Evolutionary conservation across 2,329 filamentous ascomycete genomes (phyloP), one percentile per base, ranked within the genome.

Genomic region (Kalmusia sp.): DNA sequence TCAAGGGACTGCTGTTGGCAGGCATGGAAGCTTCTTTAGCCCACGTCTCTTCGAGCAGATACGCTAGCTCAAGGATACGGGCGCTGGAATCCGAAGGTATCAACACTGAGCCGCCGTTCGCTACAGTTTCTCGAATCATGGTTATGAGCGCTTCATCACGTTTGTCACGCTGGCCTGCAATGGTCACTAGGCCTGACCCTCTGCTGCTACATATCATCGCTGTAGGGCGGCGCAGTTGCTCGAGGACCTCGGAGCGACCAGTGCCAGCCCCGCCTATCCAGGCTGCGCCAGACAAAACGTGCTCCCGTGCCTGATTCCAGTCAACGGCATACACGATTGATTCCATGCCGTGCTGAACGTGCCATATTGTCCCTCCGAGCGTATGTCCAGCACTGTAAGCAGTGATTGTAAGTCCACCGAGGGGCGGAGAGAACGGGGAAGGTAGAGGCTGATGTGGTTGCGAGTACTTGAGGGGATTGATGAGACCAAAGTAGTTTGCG

Each of bases 231-330:
- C 92, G 88, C 63, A 99, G 76, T 69, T 96, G 91, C 75, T 99
- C 95, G 51, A 96, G 92, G 17, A 99, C 92, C 70, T 97, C 92
- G 7, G 91, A 89, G 17, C 92, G 91, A 34, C 91, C 91, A 0
- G 85, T 86, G 25, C 88, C 90, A 19, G 88, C 87, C 5, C 91
- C 91, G 39, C 91, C 92, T 35, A 99, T 82, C 92, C 95, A 98
- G 22, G 93, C 92, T 19, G 95, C 95, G 58, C 93, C 93, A 0
- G 93, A 88, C 54, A 96, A 87, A 14, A 98, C 92, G 76, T 96
- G 96, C 72, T 99, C 95, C 63, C 92, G 87, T n/a, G 90, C 92
- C 76, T 97, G 93, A 65, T 97, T 97, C 95, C 95, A 99, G 69
- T 98, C 93, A 15, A 97, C 91, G 0, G 95, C 93, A 67, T 99